Evolutionary conservation across 805 yeast genomes (phyloP).

Genomic region (Candida ulmi): DNA sequence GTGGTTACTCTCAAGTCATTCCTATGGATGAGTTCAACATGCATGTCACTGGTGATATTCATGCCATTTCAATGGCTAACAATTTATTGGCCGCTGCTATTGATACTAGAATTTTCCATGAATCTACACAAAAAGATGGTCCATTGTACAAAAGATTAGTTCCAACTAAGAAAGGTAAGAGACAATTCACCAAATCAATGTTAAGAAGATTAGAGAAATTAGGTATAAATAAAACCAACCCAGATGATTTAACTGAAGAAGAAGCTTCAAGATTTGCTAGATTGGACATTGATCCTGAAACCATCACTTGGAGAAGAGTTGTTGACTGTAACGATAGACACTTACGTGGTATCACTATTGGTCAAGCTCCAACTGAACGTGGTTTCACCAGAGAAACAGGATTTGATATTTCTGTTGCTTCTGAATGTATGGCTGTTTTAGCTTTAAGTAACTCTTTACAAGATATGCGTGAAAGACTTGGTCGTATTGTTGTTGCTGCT

Average conservation of each 20-base stretch:
- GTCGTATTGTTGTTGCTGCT: constrained; percentile 85
- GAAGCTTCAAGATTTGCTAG: constrained; percentile 74
- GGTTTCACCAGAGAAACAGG: constrained; percentile 83
- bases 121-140: constrained; percentile 73
- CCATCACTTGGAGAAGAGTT: constrained; percentile 89
- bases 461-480: constrained; percentile 85
- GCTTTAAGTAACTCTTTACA: constrained; percentile 74
- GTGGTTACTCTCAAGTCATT: constrained; percentile 95
- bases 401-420: constrained; percentile 93
- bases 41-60: constrained; percentile 97
- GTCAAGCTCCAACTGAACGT: constrained; percentile 91
- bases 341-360: constrained; percentile 82
- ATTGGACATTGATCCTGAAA: constrained; percentile 81
- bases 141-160: constrained; percentile 82
- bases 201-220: constrained; percentile 66
- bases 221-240: constrained; percentile 78
- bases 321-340: constrained; percentile 93
- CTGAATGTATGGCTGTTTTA: constrained; percentile 93
- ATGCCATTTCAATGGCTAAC: constrained; percentile 91
- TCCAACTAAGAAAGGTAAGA: constrained; percentile 75
- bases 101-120: constrained; percentile 96
- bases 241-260: constrained; percentile 72
- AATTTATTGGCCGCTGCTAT: constrained; percentile 94
- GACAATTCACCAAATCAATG: constrained; percentile 79
- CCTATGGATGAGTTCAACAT: constrained; percentile 99